Evolutionary conservation across 1,284 basidiomycete genomes (phyloP).

Genomic region (Ustilago loliicola): DNA sequence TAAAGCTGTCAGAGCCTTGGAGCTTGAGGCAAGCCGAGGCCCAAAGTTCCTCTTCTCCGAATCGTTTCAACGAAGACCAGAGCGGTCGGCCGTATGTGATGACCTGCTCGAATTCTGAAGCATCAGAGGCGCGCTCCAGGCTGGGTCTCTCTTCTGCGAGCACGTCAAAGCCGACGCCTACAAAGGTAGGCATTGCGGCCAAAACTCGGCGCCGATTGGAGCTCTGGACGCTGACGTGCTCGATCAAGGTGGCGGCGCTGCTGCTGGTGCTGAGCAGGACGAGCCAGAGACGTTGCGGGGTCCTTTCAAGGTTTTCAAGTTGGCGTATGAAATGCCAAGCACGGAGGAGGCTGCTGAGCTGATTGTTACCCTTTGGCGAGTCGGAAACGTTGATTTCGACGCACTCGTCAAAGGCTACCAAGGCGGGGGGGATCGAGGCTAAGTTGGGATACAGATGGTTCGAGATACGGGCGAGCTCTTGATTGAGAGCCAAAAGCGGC

Average conservation of each 20-base stretch:
- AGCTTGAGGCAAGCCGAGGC: constrained; percentile 8
- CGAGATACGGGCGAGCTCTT: not conserved
- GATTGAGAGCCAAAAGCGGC: not conserved
- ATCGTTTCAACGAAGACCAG: constrained; percentile 14
- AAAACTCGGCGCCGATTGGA: not conserved
- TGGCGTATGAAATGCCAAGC: constrained; percentile 14
- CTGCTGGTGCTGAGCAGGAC: constrained; percentile 27
- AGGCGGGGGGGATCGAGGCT: not conserved
- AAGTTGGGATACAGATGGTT: not conserved
- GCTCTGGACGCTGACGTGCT: not conserved
- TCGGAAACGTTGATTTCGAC: not conserved
- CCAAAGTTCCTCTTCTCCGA: too few species aligned
- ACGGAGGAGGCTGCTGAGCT: constrained; percentile 11
- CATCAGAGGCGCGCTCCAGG: not conserved
- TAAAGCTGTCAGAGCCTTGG: not conserved
- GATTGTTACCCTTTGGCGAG: not conserved
- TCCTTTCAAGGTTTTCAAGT: not conserved
- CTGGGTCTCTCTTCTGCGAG: not conserved
- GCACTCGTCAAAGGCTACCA: constrained; percentile 24
- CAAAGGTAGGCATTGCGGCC: constrained; percentile 1
- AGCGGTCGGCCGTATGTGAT: constrained; percentile 16
- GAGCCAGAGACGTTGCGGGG: constrained; percentile 10
- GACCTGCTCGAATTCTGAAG: not conserved
- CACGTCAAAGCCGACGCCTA: constrained; percentile 3
- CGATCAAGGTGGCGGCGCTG: not conserved